Evolutionary conservation across 768 basidiomycete genomes (phyloP), one percentile per base, ranked within the genome.

Genomic region (Tricholoma furcatifolium): DNA sequence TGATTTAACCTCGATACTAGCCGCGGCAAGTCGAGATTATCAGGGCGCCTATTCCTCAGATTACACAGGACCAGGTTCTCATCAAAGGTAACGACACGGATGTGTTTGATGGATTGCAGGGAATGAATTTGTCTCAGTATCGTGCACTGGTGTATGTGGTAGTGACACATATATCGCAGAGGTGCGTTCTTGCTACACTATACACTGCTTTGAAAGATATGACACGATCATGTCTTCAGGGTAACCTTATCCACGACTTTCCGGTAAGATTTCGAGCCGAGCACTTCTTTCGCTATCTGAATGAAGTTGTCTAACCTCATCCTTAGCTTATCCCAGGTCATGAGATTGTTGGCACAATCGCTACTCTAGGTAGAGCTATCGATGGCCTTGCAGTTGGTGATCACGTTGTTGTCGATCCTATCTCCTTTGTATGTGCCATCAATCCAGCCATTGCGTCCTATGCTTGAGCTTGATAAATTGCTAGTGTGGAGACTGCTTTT

Each of bases 201-300:
- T 27, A 27, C 3, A 7, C 27, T 27, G 27, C 7, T 27, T 27
- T 7, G 27, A 27, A 27, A 27, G 59, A 51, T 15, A 6, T 30
- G 21, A 18, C 42, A 27, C 38, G 41, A 39, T 17, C 35, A 42
- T 71, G 27, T 27, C 4, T 30, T 20, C 42, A 73, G 67, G 85
- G 86, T 56, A 82, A 87, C 66, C 87, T 87, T 62, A 83, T 85
- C 59, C 74, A 81, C 15, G 74, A 79, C 61, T 87, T 87, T 65
- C 86, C 86, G 17, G 84, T 84, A 62, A 58, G 78, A 2, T 6
- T 32, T 14, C 35, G 34, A 4, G 23, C 18, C n/a, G n/a, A 23
- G 32, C 21, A 38, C n/a, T 14, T 5, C 15, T 17, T 10, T 2
- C 23, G 20, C n/a, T 44, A 27, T 27, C 27, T 4, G 27, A 4